A percentile compares a stretch with the other conserved stretches of the same genome.
These are phyloP conservation scores for Hamamelis virginiana DNA, from an alignment of 164 flowering plant genomes.

Conservation along the genomic window DNA sequence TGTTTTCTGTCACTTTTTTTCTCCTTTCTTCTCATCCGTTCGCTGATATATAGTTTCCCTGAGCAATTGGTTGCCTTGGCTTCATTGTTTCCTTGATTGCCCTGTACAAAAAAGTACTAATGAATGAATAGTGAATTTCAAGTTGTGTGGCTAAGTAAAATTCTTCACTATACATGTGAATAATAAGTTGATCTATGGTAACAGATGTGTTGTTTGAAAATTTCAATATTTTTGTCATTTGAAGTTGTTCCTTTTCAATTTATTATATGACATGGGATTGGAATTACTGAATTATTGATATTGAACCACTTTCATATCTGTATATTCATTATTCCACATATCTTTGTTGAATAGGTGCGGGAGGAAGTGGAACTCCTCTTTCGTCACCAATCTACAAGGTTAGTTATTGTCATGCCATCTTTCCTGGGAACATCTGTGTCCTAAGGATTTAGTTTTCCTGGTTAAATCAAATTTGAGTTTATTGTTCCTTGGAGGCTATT, in stretches of 20 bases:
- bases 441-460: not conserved
- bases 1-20: too few relatives aligned
- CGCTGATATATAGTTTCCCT: too few relatives aligned
- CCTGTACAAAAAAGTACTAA: too few relatives aligned
- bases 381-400: conserved; percentile 39
- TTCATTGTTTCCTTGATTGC: too few relatives aligned
- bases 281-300: not conserved
- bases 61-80: too few relatives aligned
- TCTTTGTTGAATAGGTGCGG: conserved; percentile 43
- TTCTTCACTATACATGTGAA: not conserved
- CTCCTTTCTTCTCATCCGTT: too few relatives aligned
- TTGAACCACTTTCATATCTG: not conserved
- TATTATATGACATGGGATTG: not conserved
- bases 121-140: too few relatives aligned
- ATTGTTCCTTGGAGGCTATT: not conserved
- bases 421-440: not conserved
- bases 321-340: conserved; percentile 1
- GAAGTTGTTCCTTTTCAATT: not conserved
- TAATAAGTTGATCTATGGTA: not conserved
- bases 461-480: not conserved
- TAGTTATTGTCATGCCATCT: conserved; percentile 9
- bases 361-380: conserved; percentile 45
- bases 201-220: conserved; percentile 1
- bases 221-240: not conserved
- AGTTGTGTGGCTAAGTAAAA: not conserved